These are phyloP conservation scores for Alloteropsis angusta DNA, from an alignment of 202 grass and related monocot species.

Conservation along the genomic window DNA sequence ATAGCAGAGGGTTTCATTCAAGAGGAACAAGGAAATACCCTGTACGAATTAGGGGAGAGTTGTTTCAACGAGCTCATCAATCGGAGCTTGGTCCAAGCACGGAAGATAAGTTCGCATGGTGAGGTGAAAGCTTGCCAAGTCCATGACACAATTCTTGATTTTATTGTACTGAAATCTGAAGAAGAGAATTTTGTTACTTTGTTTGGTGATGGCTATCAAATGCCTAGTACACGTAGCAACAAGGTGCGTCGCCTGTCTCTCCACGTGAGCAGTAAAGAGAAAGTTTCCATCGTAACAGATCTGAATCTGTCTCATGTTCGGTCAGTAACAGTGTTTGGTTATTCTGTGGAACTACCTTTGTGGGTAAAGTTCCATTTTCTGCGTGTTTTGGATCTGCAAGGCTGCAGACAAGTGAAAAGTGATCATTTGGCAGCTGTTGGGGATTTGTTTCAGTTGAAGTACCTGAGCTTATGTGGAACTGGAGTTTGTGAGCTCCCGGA, in stretches of 20 bases:
- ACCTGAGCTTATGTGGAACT: not conserved
- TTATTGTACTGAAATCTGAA: not conserved
- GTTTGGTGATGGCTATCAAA: not conserved
- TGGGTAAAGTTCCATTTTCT: not conserved
- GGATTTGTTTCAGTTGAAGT: not conserved
- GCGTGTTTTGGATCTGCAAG: not conserved
- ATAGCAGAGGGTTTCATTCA: slow-evolving; percentile 10
- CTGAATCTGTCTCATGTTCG: not conserved
- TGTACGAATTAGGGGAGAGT: not conserved
- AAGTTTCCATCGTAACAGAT: not conserved
- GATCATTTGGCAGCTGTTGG: not conserved
- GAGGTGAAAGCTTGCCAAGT: not conserved
- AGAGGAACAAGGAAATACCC: not conserved
- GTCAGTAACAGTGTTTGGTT: not conserved
- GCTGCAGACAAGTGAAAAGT: not conserved
- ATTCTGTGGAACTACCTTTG: not conserved
- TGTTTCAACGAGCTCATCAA: slow-evolving; percentile 20
- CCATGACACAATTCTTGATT: slow-evolving; percentile 2
- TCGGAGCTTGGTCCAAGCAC: not conserved
- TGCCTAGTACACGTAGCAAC: not conserved
- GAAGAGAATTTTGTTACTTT: slow-evolving; percentile 20
- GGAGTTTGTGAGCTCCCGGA: not conserved
- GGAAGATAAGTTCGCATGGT: too few relatives aligned
- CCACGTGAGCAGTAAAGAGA: not conserved
- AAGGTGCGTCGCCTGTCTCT: not conserved